These are phyloP conservation scores for Aquanectria penicillioides DNA, from an alignment of 2,329 filamentous ascomycete genomes.

Conservation along the genomic window DNA sequence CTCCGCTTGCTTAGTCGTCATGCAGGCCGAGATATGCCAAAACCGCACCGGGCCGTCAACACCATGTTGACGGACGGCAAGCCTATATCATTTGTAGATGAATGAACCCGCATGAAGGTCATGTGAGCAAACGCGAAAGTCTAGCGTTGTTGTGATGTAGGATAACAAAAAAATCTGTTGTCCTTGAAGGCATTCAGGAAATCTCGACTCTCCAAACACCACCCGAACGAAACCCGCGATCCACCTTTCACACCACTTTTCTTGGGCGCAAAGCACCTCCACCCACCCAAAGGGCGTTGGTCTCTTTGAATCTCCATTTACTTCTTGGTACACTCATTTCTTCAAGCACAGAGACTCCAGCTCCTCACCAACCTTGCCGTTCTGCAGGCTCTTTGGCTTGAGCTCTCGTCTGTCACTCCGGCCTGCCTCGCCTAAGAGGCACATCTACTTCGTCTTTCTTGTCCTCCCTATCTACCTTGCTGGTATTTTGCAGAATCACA, in stretches of 20 bases:
- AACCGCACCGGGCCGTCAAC: slow-evolving; percentile 11
- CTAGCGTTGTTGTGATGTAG: neutral
- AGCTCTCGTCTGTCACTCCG: too few species aligned
- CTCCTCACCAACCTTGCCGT: neutral
- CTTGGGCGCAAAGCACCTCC: neutral
- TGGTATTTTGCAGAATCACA: too few species aligned
- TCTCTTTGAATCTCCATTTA: too few species aligned
- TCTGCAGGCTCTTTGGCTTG: too few species aligned
- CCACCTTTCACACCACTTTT: neutral
- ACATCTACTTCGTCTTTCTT: too few species aligned
- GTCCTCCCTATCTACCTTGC: too few species aligned
- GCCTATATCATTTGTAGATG: neutral
- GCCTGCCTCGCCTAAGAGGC: too few species aligned
- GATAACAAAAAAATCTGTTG: neutral
- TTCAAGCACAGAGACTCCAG: neutral
- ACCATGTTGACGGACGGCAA: slow-evolving; percentile 11
- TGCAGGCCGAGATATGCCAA: slow-evolving; percentile 6
- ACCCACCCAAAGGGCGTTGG: neutral
- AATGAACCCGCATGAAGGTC: neutral
- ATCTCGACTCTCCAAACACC: neutral
- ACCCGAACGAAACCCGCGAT: neutral
- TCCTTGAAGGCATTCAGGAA: slow-evolving; percentile 7
- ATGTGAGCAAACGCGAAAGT: slow-evolving; percentile 9
- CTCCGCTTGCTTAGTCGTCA: neutral
- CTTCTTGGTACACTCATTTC: too few species aligned